A percentile compares a stretch with the other conserved stretches of the same genome.
These are phyloP conservation scores for Eucalyptus camaldulensis DNA, from an alignment of 345 rosid species.

Conservation along the genomic window DNA sequence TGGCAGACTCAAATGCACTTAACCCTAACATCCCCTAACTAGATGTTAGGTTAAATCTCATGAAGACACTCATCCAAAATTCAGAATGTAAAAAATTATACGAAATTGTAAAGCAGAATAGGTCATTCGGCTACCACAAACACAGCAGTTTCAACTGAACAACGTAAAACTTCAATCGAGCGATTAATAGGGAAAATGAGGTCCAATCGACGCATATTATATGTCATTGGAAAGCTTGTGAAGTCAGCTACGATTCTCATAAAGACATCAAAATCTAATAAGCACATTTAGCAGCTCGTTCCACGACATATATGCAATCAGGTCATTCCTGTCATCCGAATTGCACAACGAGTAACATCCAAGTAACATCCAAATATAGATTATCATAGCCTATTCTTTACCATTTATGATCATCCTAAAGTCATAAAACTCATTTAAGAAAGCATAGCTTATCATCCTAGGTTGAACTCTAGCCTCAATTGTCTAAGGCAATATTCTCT, in stretches of 20 bases:
- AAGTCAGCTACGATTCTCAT: too few species aligned
- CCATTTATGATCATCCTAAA: neutral
- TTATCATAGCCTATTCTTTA: neutral
- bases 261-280: neutral
- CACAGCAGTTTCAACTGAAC: too few species aligned
- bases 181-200: neutral
- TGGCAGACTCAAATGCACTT: neutral
- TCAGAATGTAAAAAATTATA: too few species aligned
- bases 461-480: neutral
- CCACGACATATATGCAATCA: neutral
- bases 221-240: neutral
- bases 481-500: neutral
- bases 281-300: neutral
- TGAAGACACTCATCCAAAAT: neutral
- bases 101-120: too few species aligned
- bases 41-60: neutral
- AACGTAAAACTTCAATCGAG: neutral
- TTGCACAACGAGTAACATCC: neutral
- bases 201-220: neutral
- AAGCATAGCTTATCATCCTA: neutral
- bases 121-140: too few species aligned
- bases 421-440: neutral
- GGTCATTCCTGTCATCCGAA: neutral
- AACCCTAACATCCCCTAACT: neutral
- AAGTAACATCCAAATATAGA: too few species aligned